Evolutionary conservation across 2,329 filamentous ascomycete genomes (phyloP).

Genomic region (Saccharata proteae): DNA sequence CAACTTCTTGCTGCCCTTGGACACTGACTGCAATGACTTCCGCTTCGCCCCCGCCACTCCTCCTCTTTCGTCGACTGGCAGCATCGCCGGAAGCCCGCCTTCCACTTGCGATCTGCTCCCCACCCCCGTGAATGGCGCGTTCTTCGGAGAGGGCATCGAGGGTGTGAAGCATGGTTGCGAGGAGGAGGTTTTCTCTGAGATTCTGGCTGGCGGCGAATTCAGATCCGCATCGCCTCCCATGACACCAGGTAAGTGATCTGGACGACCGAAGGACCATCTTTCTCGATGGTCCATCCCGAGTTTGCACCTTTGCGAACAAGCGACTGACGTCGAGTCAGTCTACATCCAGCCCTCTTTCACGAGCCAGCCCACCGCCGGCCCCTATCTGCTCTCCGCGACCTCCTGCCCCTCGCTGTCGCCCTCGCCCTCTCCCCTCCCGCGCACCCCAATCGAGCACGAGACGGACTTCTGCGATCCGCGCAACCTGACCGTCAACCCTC

Average conservation of each 20-base stretch:
- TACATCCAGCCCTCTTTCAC: constrained; percentile 46
- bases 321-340: constrained; percentile 33
- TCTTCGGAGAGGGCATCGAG: constrained; percentile 41
- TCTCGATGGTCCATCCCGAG: not conserved
- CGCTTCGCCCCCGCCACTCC: constrained; percentile 76
- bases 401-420: constrained; percentile 78
- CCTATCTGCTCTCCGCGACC: constrained; percentile 59
- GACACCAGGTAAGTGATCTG: constrained; percentile 66
- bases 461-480: constrained; percentile 86
- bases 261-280: not conserved
- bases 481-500: constrained; percentile 62
- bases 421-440: constrained; percentile 68
- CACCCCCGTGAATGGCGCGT: constrained; percentile 72
- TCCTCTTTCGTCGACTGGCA: constrained; percentile 73
- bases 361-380: constrained; percentile 19
- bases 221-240: constrained; percentile 70
- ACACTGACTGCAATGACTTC: constrained; percentile 57
- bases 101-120: constrained; percentile 63
- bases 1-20: constrained; percentile 47
- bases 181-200: constrained; percentile 57
- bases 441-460: constrained; percentile 56
- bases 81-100: constrained; percentile 72
- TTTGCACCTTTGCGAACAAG: constrained; percentile 2
- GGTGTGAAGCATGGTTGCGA: constrained; percentile 48
- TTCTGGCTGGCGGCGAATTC: constrained; percentile 64